Conservation (phyloP, 352 stramenopile genomes). For the Globisporangium heterothallicum region DNA sequence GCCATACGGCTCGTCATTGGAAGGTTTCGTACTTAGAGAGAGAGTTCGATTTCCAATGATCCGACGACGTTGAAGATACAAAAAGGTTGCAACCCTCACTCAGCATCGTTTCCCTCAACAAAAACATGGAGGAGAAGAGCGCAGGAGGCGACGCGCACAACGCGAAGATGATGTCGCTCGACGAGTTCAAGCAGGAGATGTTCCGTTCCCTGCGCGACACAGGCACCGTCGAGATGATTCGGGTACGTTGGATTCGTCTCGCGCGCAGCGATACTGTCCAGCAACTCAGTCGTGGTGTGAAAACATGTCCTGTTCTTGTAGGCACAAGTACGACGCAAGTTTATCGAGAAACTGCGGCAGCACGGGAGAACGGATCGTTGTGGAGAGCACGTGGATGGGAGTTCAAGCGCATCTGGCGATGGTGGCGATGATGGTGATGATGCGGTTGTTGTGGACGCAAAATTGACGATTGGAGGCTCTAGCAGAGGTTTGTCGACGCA, state of each 20-base stretch:
- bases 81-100: not conserved
- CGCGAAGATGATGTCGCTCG: conserved; percentile 42
- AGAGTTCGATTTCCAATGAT: not conserved
- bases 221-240: conserved; percentile 54
- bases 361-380: conserved; percentile 15
- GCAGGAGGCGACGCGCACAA: not conserved
- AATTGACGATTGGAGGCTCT: not conserved
- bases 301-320: conserved; percentile 16
- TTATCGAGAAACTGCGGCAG: conserved; percentile 67
- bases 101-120: not conserved
- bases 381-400: not conserved
- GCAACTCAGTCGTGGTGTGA: not conserved
- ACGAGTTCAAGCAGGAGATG: conserved; percentile 65
- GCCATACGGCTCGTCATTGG: too few species aligned
- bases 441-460: too few species aligned
- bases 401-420: not conserved
- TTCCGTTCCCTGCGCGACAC: conserved; percentile 64
- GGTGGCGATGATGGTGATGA: not conserved
- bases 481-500: not conserved
- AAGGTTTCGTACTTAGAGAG: not conserved
- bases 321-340: conserved; percentile 57
- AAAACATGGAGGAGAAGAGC: not conserved
- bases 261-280: not conserved
- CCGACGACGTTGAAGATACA: not conserved
- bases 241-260: too few species aligned